Conservation (phyloP, 305 asterid genomes). For the Fraxinus latifolia region DNA sequence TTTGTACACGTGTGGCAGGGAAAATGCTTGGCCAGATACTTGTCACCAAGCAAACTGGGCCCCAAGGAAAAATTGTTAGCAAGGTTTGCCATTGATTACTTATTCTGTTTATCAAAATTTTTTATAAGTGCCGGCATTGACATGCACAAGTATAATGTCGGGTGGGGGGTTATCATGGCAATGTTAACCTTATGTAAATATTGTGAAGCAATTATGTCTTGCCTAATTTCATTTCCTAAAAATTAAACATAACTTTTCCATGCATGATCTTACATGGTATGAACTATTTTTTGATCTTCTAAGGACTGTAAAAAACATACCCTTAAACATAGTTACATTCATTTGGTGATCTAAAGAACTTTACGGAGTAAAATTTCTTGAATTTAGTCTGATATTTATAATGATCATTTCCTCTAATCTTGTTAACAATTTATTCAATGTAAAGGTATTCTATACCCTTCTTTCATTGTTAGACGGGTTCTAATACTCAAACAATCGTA, state of each 20-base stretch:
- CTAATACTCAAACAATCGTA: neutral
- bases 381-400: neutral
- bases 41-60: slow-evolving; percentile 93
- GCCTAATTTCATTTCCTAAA: slow-evolving; percentile 6
- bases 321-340: slow-evolving; percentile 1
- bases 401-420: neutral
- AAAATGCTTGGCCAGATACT: slow-evolving; percentile 95
- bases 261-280: neutral
- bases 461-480: neutral
- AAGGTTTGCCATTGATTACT: slow-evolving; percentile 51
- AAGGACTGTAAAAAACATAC: neutral
- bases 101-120: neutral
- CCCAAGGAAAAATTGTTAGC: slow-evolving; percentile 97
- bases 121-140: neutral
- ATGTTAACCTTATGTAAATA: neutral
- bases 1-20: slow-evolving; percentile 47
- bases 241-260: neutral
- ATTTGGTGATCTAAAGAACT: neutral
- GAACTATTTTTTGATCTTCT: neutral
- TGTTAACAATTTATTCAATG: neutral
- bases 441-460: neutral
- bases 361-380: neutral
- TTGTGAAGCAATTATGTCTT: neutral
- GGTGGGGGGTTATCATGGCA: neutral
- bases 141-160: slow-evolving; percentile 2